Base-by-base conservation (phyloP, 2,329 filamentous ascomycete genomes). In the Verticillium tricorpus region DNA sequence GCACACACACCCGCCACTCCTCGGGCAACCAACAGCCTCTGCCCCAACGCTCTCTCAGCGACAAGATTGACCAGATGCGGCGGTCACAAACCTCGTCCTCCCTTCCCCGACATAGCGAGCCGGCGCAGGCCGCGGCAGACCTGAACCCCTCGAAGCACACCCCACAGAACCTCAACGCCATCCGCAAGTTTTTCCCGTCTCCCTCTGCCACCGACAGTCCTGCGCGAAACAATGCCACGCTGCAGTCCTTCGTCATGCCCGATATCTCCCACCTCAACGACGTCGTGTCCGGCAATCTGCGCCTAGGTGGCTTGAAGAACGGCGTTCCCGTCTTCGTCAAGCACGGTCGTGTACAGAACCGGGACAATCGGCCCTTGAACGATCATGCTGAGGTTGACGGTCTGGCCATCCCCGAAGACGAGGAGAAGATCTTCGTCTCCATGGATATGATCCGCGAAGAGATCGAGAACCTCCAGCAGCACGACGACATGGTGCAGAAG, bases 391-490 rank as follows among this genome's bases (percentile, higher is more conserved):
- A 81, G 32, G 75, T 85, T n/a, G 81, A 83, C 60, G 79, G 75
- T 8, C 69, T 85, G 22, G 75, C 78, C 57, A 72, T 85, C 9
- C 79, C 82, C 3, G 75, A 81, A 61, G 83, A 84, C 54, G 83
- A 85, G 66, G 79, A 84, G 69, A 79, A 81, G 65, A 85, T 85
- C 34, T 85, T 85, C 64, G 83, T 86, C 50, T 86, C 83, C 9
- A 78, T 85, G 77, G 83, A 85, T 80, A 85, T 85, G 80, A 84
- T 86, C 74, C 81, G 82, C 45, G 80, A 84, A 52, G 83, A 86
- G 69, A 83, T 85, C 54, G 71, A 82, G 59, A 80, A 80, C 62
- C 75, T 86, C 45, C 82, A 84, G 62, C 81, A 84, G 50, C 83
- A 85, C 64, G 81, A 85, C 62, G 82, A 84, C 58, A 77, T 82